Base-by-base conservation (phyloP, 2,329 filamentous ascomycete species). In the Cordyceps cateniannulata region DNA sequence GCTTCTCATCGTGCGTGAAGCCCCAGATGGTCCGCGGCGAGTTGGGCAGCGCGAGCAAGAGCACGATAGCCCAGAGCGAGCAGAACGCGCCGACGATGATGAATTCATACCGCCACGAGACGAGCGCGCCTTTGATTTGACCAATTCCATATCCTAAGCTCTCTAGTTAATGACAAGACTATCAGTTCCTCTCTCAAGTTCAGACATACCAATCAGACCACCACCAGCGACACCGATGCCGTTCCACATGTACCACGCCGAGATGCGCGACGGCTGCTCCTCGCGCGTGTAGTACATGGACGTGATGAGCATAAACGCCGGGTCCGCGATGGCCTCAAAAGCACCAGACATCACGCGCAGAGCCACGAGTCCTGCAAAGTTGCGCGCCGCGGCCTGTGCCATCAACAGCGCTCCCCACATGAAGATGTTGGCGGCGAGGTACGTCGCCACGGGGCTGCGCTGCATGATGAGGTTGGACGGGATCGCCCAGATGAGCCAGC, bases 51-150 rank as follows among this genome's bases (percentile, higher is more conserved):
- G 84, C 72, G 20, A 84, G 69, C 47, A 80, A 75, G 67, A 87
- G 81, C 12, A 84, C 71, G 8, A 87, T 76, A 1, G 82, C 86
- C 80, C 85, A 88, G 14, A 76, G 62, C 18, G 81, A 76, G 62
- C 84, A 87, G 12, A 87, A 75, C 1, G 81, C 76, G 8, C 77
- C 77, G 4, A 85, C 85, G n/a, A 89, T 80, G 18, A 90, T 71
- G 67, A 89, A 89, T 59, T 89, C 85, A 64, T 86, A 89, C 67
- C 83, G 84, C 86, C 86, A 89, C 0, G 80, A 81, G 0, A 80
- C 76, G 22, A 88, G 75, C 1, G 76, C 73, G 16, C 81, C 83
- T 44, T 77, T 75, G 64, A 85, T 84, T 63, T 85, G 77, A 1
- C 85, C 85, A 50, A 87, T 86, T 0, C 79, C 84, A 60, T 83